A percentile compares a stretch with the other conserved stretches of the same genome.
Evolutionary conservation across 2,329 filamentous ascomycete genomes (phyloP).

Genomic region (Neocatenulostroma microsporum): DNA sequence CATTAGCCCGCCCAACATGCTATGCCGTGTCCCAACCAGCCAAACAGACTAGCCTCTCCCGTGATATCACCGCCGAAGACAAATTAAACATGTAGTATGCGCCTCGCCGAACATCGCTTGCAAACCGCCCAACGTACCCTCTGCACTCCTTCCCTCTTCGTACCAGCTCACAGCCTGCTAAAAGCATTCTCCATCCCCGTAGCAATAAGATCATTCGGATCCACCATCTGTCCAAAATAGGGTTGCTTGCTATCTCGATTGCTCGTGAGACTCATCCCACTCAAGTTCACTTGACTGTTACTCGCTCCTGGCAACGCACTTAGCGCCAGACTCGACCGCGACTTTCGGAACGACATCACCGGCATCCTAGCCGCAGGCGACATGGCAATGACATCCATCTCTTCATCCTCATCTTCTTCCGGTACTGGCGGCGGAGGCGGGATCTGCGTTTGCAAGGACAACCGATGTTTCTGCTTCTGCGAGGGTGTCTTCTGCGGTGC

Average conservation of each 20-base stretch:
- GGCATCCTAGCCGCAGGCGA: conserved; percentile 14
- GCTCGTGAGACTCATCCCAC: conserved; percentile 10
- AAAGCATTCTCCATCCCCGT: conserved; percentile 25
- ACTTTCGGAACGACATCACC: conserved; percentile 7
- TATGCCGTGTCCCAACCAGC: no score
- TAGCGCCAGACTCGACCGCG: conserved; percentile 5
- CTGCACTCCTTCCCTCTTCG: no score
- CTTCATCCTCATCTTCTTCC: conserved; percentile 14
- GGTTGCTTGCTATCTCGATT: conserved; percentile 6
- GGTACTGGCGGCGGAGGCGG: conserved; percentile 16
- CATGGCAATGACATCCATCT: conserved; percentile 21
- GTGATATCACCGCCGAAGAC: no score
- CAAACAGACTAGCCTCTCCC: no score
- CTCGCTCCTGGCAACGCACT: conserved; percentile 3
- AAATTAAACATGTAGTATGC: no score
- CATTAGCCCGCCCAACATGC: no score
- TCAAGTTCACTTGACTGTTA: conserved; percentile 5
- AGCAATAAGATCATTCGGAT: conserved; percentile 20
- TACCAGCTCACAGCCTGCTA: no score
- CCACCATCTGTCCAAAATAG: conserved; percentile 22
- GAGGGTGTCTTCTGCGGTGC: background rate
- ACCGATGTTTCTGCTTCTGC: conserved; percentile 8
- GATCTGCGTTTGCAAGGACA: conserved; percentile 15
- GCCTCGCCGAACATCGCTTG: no score
- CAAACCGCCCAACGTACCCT: no score